Conservation (phyloP, 116 monocot species). For the Zostera marina region DNA sequence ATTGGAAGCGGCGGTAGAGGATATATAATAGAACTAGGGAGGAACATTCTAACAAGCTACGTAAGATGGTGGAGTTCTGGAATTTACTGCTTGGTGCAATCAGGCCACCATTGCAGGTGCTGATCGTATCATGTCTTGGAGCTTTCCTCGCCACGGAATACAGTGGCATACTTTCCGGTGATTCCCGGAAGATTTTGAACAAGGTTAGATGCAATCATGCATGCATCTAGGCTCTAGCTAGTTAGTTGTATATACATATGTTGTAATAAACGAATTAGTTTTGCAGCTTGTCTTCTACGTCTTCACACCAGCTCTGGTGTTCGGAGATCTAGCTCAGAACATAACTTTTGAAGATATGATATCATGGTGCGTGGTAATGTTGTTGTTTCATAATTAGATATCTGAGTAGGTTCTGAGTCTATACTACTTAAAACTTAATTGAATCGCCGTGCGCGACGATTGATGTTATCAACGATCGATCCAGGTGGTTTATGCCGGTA, state of each 20-base stretch:
- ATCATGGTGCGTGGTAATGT: slow-evolving; percentile 48
- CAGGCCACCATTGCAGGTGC: slow-evolving; percentile 47
- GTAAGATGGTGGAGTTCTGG: slow-evolving; percentile 48
- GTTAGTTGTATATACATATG: neutral
- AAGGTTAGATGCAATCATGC: slow-evolving; percentile 16
- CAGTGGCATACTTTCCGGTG: slow-evolving; percentile 22
- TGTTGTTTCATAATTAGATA: no score
- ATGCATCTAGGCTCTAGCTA: neutral
- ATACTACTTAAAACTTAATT: no score
- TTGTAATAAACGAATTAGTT: neutral
- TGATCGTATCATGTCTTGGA: slow-evolving; percentile 51
- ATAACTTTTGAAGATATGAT: slow-evolving; percentile 66
- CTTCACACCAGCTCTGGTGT: slow-evolving; percentile 69
- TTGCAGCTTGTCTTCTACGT: slow-evolving; percentile 62
- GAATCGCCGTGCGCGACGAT: no score
- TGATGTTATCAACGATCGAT: no score
- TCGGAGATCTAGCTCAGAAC: slow-evolving; percentile 54
- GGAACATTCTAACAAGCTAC: no score
- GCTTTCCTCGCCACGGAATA: slow-evolving; percentile 48
- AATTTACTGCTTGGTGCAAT: slow-evolving; percentile 33
- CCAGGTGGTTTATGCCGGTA: slow-evolving; percentile 96
- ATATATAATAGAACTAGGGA: no score
- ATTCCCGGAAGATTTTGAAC: slow-evolving; percentile 44
- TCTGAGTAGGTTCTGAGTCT: no score
- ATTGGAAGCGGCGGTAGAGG: no score